A percentile compares a stretch with the other conserved stretches of the same genome.
phyloP scores from a whole-genome alignment of 2,329 filamentous ascomycete genomes.

The Epichloe sylvatica region DNA sequence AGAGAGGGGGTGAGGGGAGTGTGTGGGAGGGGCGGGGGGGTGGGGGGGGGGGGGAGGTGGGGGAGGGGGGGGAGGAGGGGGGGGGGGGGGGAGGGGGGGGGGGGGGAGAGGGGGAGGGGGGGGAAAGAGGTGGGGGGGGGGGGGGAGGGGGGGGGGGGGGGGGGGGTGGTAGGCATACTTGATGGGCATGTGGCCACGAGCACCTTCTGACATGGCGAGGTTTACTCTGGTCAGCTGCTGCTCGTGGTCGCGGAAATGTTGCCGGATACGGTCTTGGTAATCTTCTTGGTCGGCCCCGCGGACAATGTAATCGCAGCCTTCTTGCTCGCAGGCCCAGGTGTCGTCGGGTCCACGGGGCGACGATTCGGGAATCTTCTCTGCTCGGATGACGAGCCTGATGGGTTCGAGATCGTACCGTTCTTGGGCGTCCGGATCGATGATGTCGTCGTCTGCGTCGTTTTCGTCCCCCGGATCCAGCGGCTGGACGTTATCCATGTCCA shows the following conservation, averaged over 20 bases:
- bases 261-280: slow-evolving; percentile 41
- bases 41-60: no score
- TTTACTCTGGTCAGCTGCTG: slow-evolving; percentile 35
- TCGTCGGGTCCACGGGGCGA: slow-evolving; percentile 43
- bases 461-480: slow-evolving; percentile 8
- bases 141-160: no score
- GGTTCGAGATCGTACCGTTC: slow-evolving; percentile 14
- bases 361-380: slow-evolving; percentile 35
- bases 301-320: slow-evolving; percentile 50
- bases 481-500: slow-evolving; percentile 18
- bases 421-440: neutral
- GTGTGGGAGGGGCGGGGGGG: no score
- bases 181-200: slow-evolving; percentile 38
- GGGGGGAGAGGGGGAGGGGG: no score
- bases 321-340: slow-evolving; percentile 52
- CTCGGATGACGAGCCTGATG: slow-evolving; percentile 31
- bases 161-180: slow-evolving; percentile 34
- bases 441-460: slow-evolving; percentile 3
- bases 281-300: slow-evolving; percentile 44
- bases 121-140: no score
- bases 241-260: slow-evolving; percentile 48
- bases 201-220: slow-evolving; percentile 43
- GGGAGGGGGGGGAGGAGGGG: no score
- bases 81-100: no score
- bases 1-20: no score